A percentile compares a stretch with the other conserved stretches of the same genome.
Conservation (phyloP, 345 rosid species). For the thale cress (Arabidopsis thaliana) region TAIR10.1 NC_003076.8:21256501-21257000, state of each 20-base stretch:
- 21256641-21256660: slow-evolving; percentile 40
- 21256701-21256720: slow-evolving; percentile 57
- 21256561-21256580: slow-evolving; percentile 80
- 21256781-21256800: slow-evolving; percentile 67
- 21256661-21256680: background rate
- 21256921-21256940: background rate
- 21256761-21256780: slow-evolving; percentile 67
- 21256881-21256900: slow-evolving; percentile 85
- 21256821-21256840: slow-evolving; percentile 88
- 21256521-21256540: slow-evolving; percentile 90
- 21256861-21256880: slow-evolving; percentile 94
- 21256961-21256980: background rate
- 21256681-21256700: background rate
- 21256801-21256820: slow-evolving; percentile 83
- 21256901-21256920: slow-evolving; percentile 81
- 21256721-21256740: slow-evolving; percentile 73
- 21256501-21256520: slow-evolving; percentile 84
- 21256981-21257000: slow-evolving; percentile 23
- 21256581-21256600: slow-evolving; percentile 96
- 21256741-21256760: slow-evolving; percentile 69
- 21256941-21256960: background rate
- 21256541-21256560: slow-evolving; percentile 93
- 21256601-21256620: slow-evolving; percentile 92
- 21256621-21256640: slow-evolving; percentile 90
- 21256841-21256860: slow-evolving; percentile 82